Conservation (phyloP, 306 rosid genomes). For the Rosa multiflora region DNA sequence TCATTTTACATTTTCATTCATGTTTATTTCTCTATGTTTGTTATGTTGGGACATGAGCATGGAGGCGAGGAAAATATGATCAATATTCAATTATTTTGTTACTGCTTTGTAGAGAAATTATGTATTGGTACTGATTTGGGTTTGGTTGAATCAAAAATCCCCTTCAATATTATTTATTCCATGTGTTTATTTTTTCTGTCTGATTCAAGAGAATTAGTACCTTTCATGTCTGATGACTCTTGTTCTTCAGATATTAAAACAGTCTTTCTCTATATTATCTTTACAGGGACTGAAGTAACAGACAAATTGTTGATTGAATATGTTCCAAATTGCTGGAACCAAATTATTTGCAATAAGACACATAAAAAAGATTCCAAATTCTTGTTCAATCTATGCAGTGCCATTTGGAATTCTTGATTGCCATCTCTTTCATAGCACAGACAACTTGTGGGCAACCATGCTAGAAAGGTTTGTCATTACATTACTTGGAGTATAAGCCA, state of each 20-base stretch:
- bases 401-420: constrained; percentile 5
- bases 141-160: constrained; percentile 55
- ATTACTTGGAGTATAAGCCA: background rate
- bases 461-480: background rate
- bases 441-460: background rate
- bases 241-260: background rate
- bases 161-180: constrained; percentile 24
- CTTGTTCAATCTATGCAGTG: background rate
- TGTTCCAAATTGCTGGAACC: background rate
- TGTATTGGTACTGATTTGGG: constrained; percentile 53
- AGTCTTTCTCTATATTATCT: background rate
- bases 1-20: constrained; percentile 37
- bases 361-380: background rate
- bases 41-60: constrained; percentile 56
- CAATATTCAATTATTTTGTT: constrained; percentile 36
- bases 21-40: constrained; percentile 50
- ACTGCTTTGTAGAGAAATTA: constrained; percentile 37
- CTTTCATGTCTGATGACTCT: background rate
- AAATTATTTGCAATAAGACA: background rate
- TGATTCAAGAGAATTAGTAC: background rate
- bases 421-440: background rate
- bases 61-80: constrained; percentile 52
- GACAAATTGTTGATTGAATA: background rate
- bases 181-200: background rate
- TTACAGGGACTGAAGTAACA: background rate